Evolutionary conservation across 2,329 filamentous ascomycete genomes (phyloP), one percentile per base, ranked within the genome.

Genomic region (Sclerotiophoma versabilis): DNA sequence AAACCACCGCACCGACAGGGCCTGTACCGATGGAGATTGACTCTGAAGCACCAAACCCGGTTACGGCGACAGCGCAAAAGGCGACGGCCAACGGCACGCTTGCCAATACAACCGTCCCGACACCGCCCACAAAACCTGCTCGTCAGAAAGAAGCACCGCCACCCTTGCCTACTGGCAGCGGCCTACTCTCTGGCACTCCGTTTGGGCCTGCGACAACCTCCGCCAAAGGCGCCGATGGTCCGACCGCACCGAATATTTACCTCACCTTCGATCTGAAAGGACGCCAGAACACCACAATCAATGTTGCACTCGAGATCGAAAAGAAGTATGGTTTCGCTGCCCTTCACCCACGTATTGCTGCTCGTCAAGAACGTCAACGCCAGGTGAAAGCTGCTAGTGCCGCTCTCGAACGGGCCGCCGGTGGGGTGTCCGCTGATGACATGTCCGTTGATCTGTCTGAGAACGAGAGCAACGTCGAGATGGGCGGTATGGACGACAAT

Each of bases 321-420:
- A 92, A 96, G 60, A 90, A 89, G 58, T 98, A 97, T 73, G 95
- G 95, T 20, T 96, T 93, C 82, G 92, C 96, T 58, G 95, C 93
- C 0, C 82, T 98, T 29, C 93, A 98, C 72, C 95, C 95, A 25
- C 89, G 93, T 7, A 83, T 96, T 58, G 95, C 95, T 2, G 93
- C 93, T 26, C 91, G 95, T 60, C 88, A 91, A 60, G 92, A 96
- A 66, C 89, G 92, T 49, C 88, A 96, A 64, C 89, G 92, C 15
- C 89, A 92, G 50, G 93, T 97, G 47, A 92, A 91, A 5, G 92
- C 92, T 4, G 92, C 92, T 0, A 89, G 91, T n/a, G 91, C 91
- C 1, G 91, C 90, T 0, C 77, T 97, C 10, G 93, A 96, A 71
- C 87, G 89, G 67, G 86, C 84, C 44, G 87, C 89, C 2, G 88